Evolutionary conservation across 805 yeast species (phyloP).

Genomic region (Saccharomycopsis sp.): DNA sequence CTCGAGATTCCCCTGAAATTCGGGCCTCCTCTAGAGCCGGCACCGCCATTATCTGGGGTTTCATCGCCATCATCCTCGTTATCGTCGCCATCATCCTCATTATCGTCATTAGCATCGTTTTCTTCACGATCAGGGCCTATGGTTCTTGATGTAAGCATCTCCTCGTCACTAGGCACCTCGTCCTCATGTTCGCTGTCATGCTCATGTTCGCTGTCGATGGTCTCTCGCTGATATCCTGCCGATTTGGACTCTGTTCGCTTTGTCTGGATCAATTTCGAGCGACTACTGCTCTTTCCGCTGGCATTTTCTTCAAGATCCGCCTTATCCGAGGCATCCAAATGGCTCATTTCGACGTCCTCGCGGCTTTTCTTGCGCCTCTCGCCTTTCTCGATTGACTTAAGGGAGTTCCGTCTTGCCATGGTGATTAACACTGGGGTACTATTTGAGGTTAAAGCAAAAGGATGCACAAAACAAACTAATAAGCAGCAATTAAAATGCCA

Average conservation of each 20-base stretch:
- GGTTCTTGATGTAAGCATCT: too few species aligned
- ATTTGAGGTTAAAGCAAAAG: too few species aligned
- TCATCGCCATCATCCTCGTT: slow-evolving; percentile 23
- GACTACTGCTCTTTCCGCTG: too few species aligned
- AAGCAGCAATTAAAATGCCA: too few species aligned
- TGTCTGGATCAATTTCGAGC: too few species aligned
- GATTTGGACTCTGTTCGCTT: too few species aligned
- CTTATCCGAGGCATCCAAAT: background rate
- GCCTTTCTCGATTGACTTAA: background rate
- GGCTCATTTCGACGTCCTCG: slow-evolving; percentile 16
- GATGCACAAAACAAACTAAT: too few species aligned
- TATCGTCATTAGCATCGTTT: background rate
- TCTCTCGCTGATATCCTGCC: too few species aligned
- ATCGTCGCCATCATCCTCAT: slow-evolving; percentile 16
- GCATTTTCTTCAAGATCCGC: slow-evolving; percentile 27
- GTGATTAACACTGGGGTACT: too few species aligned
- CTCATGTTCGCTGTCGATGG: slow-evolving; percentile 24
- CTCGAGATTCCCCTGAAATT: slow-evolving; percentile 22
- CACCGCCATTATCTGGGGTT: slow-evolving; percentile 21
- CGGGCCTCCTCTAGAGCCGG: slow-evolving; percentile 20
- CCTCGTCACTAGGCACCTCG: slow-evolving; percentile 20
- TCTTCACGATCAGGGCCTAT: slow-evolving; percentile 7
- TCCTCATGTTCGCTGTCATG: slow-evolving; percentile 27
- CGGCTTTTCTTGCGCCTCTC: background rate
- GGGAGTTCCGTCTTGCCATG: background rate